Conservation (phyloP, 2,329 filamentous ascomycete species). For the Sclerotinia glacialis region DNA sequence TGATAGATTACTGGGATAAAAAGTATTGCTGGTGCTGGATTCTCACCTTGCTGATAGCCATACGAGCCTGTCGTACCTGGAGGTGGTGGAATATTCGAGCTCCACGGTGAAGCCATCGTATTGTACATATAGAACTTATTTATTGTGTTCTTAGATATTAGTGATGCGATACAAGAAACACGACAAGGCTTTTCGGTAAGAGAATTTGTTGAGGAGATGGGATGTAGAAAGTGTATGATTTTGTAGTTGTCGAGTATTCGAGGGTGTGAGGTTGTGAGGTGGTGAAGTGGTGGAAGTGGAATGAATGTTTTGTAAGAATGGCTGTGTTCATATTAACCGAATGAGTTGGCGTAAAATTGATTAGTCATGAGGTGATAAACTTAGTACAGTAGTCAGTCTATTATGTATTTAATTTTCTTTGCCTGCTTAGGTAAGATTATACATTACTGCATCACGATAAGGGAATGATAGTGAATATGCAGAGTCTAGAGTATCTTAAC, state of each 20-base stretch:
- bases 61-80: constrained; percentile 43
- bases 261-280: too few species aligned
- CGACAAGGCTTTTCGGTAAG: constrained; percentile 11
- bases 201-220: background rate
- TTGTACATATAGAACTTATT: constrained; percentile 31
- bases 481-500: background rate
- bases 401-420: background rate
- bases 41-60: constrained; percentile 37
- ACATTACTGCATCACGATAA: background rate
- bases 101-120: constrained; percentile 39
- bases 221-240: constrained; percentile 3
- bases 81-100: constrained; percentile 39
- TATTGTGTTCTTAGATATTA: constrained; percentile 30
- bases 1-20: background rate
- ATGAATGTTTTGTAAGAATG: constrained; percentile 13
- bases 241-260: background rate
- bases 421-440: too few species aligned
- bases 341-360: background rate
- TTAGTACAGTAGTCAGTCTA: constrained; percentile 9
- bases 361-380: constrained; percentile 1
- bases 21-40: background rate
- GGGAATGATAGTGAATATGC: background rate
- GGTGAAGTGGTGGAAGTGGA: background rate
- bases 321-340: constrained; percentile 14
- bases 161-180: constrained; percentile 29